Evolutionary conservation across 148 eudicot species (phyloP), one percentile per base, ranked within the genome.

Genomic region (Persicaria maculosa): DNA sequence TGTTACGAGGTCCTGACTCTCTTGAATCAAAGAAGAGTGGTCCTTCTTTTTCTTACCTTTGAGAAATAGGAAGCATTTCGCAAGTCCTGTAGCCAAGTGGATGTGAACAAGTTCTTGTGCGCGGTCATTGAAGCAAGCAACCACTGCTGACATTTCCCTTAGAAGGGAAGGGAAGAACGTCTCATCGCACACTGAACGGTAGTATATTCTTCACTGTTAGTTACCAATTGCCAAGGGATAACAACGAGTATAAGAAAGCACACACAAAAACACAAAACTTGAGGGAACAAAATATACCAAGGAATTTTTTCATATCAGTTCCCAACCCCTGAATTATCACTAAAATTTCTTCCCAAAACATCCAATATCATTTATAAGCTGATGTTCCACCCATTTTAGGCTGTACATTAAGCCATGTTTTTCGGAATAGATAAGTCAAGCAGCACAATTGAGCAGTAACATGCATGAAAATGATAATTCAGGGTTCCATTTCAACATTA

Each of bases 121-220:
- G 15, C 93, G 85, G 79, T 87, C 79, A 31, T 95, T 95, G 80
- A 92, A 95, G 80, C 85, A 85, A 25, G 93, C 90, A 9, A 95
- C 96, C 22, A 95, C 93, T 65, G 75, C 93, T 58, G 91, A 85
- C 97, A 95, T 88, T 68, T 90, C 97, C 82, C 87, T 83, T 40
- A 88, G 85, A 72, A 95, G 93, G 4, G 96, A 86, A 5, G 96
- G 97, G 74, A 92, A 95, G 80, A 95, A 95, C 12, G 89, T 86
- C 15, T 87, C 97, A 80, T 92, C 97, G 47, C 98, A 92, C 19
- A 95, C 98, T 94, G 80, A 81, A 64, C 8, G 14, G 12, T 36
- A 5, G 40, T 25, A 31, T 62, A 62, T 62, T 62, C 31, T 62
- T 6, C 44, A 31, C 44, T 31, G 36, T 31, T 44, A 62, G 68